Percentiles rank a stretch among this genome's conserved stretches.
Conservation (phyloP, 805 yeast genomes). For the Starmerella scarabaei region DNA sequence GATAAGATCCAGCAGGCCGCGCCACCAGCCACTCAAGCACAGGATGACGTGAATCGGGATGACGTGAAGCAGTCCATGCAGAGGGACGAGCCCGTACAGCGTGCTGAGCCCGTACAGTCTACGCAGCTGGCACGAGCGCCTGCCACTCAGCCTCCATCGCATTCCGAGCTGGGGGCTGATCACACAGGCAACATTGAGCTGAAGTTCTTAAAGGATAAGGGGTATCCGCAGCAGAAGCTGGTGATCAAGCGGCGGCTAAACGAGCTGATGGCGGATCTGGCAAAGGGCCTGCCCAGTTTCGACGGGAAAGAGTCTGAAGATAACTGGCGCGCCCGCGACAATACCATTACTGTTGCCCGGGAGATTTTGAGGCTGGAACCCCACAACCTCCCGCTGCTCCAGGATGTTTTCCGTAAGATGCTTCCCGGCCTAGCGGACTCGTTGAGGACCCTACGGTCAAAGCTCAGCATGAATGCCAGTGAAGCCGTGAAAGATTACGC, state of each 20-base stretch:
- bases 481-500: conserved; percentile 55
- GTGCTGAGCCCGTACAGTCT: not conserved
- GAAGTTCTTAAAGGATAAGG: conserved; percentile 2
- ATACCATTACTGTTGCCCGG: conserved; percentile 43
- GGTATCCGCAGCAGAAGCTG: conserved; percentile 27
- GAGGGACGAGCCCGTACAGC: not conserved
- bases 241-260: too few relatives aligned
- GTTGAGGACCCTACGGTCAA: conserved; percentile 64
- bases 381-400: conserved; percentile 21
- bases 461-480: conserved; percentile 64
- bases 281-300: conserved; percentile 31
- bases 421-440: conserved; percentile 55
- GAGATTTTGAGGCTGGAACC: conserved; percentile 47
- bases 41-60: not conserved
- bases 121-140: not conserved
- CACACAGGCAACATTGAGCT: too few relatives aligned
- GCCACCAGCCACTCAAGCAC: not conserved
- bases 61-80: not conserved
- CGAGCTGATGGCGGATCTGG: conserved; percentile 26
- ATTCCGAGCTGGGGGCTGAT: not conserved
- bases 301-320: conserved; percentile 70
- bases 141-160: not conserved
- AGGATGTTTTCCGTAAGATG: conserved; percentile 31
- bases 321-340: conserved; percentile 73
- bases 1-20: not conserved